Conservation (phyloP, 2,329 filamentous ascomycete species). For the Coniochaeta sp. region DNA sequence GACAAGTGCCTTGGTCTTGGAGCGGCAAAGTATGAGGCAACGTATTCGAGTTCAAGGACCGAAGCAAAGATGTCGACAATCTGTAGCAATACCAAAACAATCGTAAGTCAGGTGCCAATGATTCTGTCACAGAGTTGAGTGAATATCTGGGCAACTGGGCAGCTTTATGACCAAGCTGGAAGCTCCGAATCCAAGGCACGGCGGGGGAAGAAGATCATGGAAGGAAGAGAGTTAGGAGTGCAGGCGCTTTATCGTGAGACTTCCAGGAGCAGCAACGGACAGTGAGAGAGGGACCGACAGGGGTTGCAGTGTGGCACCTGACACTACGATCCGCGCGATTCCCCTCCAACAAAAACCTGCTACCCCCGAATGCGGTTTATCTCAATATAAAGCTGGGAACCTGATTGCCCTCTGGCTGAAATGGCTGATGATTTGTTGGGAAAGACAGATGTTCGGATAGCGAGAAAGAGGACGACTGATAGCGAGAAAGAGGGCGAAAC, state of each 20-base stretch:
- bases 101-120: neutral
- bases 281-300: too few species aligned
- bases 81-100: neutral
- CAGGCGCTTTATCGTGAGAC: neutral
- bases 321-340: slow-evolving; percentile 1
- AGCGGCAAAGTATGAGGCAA: too few species aligned
- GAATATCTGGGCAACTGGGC: neutral
- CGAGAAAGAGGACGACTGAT: too few species aligned
- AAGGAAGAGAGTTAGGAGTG: neutral
- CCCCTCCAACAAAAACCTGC: neutral
- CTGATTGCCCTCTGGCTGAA: neutral
- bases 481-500: too few species aligned
- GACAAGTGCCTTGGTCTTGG: too few species aligned
- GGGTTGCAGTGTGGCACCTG: slow-evolving; percentile 2
- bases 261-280: neutral
- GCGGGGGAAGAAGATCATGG: slow-evolving; percentile 1
- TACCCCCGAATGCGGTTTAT: neutral
- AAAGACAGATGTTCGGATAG: neutral
- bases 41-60: too few species aligned
- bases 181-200: neutral
- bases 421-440: neutral
- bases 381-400: neutral
- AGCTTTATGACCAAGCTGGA: neutral
- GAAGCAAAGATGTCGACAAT: too few species aligned
- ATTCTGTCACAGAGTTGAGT: neutral